Evolutionary conservation across 23 red algal genomes (phyloP).

Genomic region (Chondrus crispus): DNA sequence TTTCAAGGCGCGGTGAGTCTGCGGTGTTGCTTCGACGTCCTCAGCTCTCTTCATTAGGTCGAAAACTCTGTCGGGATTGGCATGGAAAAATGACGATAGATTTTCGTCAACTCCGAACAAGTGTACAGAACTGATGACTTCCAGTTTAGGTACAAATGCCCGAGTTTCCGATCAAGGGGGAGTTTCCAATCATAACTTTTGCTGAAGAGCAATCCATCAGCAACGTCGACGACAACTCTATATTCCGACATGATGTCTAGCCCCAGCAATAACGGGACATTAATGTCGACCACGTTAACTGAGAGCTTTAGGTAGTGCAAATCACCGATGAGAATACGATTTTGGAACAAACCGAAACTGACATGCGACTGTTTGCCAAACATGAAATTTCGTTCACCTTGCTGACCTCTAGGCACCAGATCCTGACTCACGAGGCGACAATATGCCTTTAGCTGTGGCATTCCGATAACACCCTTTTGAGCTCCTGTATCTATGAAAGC

Average conservation of each 20-base stretch:
- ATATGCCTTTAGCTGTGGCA: neutral
- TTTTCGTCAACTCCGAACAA: too few relatives aligned
- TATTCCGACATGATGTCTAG: neutral
- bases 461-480: conserved; percentile 19
- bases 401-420: neutral
- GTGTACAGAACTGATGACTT: too few relatives aligned
- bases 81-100: too few relatives aligned
- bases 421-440: neutral
- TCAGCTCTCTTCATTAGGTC: too few relatives aligned
- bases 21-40: too few relatives aligned
- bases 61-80: too few relatives aligned
- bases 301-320: neutral
- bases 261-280: neutral
- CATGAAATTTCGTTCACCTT: neutral
- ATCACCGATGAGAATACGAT: neutral
- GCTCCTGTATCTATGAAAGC: neutral
- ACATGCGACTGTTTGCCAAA: neutral
- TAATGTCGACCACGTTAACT: neutral
- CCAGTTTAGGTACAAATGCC: conserved; percentile 15
- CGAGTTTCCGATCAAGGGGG: neutral
- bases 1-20: neutral
- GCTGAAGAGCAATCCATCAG: too few relatives aligned
- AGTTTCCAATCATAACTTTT: neutral
- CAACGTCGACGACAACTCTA: too few relatives aligned
- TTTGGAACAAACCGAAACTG: neutral